A percentile compares a stretch with the other conserved stretches of the same genome.
Evolutionary conservation across 345 rosid genomes (phyloP).

Genomic region (Murraya koenigii): DNA sequence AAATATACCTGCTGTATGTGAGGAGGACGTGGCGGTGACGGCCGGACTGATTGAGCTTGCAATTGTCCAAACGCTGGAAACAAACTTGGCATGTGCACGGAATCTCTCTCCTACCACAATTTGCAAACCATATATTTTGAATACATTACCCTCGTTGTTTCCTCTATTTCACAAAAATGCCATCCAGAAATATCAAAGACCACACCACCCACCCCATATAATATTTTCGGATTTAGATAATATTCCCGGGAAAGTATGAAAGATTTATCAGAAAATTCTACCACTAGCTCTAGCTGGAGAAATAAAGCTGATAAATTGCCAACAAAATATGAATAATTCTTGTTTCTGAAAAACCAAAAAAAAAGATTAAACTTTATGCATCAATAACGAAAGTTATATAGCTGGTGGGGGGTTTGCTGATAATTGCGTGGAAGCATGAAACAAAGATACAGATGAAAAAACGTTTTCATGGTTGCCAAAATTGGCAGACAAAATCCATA

Average conservation of each 20-base stretch:
- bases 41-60: conserved; percentile 44
- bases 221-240: neutral
- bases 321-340: neutral
- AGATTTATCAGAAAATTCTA: conserved; percentile 2
- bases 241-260: neutral
- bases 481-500: conserved; percentile 1
- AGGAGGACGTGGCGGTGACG: conserved; percentile 35
- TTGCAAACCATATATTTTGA: conserved; percentile 8
- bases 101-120: conserved; percentile 51
- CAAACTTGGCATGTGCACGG: conserved; percentile 56
- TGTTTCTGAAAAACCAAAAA: neutral
- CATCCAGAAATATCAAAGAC: neutral
- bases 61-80: conserved; percentile 65
- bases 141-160: conserved; percentile 15
- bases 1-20: conserved; percentile 44
- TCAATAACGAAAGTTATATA: neutral
- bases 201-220: too few relatives aligned
- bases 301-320: neutral
- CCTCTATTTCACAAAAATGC: neutral
- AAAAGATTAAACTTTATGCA: neutral
- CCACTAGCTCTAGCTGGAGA: neutral
- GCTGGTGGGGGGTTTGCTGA: neutral
- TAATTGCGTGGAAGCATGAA: neutral
- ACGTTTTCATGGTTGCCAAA: neutral
- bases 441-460: neutral